phyloP scores from a whole-genome alignment of 2,329 filamentous ascomycete species.

The Exophiala phaeomuriformis region DNA sequence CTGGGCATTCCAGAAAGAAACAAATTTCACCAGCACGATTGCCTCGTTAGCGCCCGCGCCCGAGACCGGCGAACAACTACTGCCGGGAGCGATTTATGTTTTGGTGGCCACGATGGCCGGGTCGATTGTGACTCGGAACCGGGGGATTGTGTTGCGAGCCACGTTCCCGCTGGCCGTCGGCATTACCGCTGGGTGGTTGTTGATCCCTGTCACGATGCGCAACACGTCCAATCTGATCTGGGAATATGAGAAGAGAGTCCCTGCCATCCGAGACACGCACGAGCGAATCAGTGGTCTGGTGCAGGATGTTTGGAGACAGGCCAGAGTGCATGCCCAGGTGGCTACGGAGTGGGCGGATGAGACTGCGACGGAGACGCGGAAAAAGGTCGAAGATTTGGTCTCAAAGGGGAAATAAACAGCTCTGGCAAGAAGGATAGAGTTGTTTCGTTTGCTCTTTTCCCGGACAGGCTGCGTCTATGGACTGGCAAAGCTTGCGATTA shows the following conservation, averaged over 20 bases:
- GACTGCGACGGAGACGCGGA: slow-evolving; percentile 18
- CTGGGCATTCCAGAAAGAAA: slow-evolving; percentile 74
- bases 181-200: slow-evolving; percentile 71
- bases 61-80: slow-evolving; percentile 77
- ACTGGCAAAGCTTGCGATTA: background rate
- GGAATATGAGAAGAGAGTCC: slow-evolving; percentile 87
- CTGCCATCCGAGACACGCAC: slow-evolving; percentile 75
- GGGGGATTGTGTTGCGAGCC: slow-evolving; percentile 73
- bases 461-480: slow-evolving; percentile 4
- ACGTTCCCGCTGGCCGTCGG: slow-evolving; percentile 72
- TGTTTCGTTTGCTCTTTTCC: background rate
- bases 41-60: slow-evolving; percentile 79
- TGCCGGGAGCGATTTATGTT: slow-evolving; percentile 87
- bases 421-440: background rate
- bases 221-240: slow-evolving; percentile 82
- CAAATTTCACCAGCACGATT: slow-evolving; percentile 80
- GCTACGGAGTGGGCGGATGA: slow-evolving; percentile 24
- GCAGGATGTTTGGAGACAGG: slow-evolving; percentile 52
- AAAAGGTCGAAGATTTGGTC: slow-evolving; percentile 24
- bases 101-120: slow-evolving; percentile 92
- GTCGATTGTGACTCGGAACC: slow-evolving; percentile 80
- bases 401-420: slow-evolving; percentile 23
- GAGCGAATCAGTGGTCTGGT: slow-evolving; percentile 62
- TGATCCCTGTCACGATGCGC: slow-evolving; percentile 80
- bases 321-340: slow-evolving; percentile 9